phyloP scores from a whole-genome alignment of 176 grass and related monocot genomes.

The Tillandsia leiboldiana region DNA sequence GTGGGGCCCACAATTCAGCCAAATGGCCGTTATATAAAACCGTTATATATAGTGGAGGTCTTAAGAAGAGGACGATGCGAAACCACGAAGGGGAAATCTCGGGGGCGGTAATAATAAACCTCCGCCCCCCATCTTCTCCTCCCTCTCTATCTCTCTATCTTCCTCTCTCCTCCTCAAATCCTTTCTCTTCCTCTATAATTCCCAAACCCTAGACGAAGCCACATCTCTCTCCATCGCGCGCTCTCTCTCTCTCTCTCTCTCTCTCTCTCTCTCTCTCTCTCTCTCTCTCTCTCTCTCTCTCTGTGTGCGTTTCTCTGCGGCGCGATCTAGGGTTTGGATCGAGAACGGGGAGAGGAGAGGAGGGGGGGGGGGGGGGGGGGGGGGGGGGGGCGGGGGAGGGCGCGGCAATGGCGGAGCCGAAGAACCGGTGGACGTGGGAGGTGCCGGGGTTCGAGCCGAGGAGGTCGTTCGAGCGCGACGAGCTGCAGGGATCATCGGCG shows the following conservation, averaged over 20 bases:
- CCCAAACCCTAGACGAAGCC: not conserved
- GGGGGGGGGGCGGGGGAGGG: not conserved
- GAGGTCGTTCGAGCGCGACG: constrained; percentile 29
- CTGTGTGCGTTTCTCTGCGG: not conserved
- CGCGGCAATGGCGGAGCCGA: constrained; percentile 65
- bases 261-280: not conserved
- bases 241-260: not conserved
- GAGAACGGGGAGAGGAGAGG: not conserved
- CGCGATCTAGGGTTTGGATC: constrained; percentile 69
- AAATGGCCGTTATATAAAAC: not conserved
- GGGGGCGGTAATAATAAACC: constrained; percentile 14
- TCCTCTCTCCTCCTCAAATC: not conserved
- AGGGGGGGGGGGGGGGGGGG: not conserved
- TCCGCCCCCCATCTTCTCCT: constrained; percentile 45
- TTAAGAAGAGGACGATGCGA: no score
- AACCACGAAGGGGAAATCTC: not conserved
- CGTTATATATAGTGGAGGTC: no score
- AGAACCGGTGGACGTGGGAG: constrained; percentile 79
- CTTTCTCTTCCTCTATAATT: not conserved
- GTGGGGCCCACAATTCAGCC: not conserved
- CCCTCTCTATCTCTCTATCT: constrained; percentile 19
- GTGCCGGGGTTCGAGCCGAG: constrained; percentile 68
- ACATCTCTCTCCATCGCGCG: not conserved
- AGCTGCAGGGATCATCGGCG: constrained; percentile 21
- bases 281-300: not conserved